phyloP scores from a whole-genome alignment of 371 early-diverging fungal genomes.

The Rhizopus sp. region DNA sequence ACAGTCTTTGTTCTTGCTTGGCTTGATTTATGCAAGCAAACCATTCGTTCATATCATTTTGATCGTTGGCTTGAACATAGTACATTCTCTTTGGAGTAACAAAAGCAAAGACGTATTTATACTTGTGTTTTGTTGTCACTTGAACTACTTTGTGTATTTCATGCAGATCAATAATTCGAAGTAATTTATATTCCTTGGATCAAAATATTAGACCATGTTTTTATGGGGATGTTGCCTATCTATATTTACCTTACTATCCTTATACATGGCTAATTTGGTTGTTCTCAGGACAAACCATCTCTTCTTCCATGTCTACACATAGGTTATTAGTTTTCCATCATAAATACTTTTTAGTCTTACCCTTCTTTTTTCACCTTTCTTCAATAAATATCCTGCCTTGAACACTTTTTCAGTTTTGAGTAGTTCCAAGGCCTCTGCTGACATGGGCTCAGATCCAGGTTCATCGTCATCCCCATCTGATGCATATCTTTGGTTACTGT shows the following conservation, averaged over 20 bases:
- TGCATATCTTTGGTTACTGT: constrained; percentile 21
- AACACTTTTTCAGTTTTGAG: constrained; percentile 68
- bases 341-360: constrained; percentile 30
- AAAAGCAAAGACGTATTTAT: constrained; percentile 73
- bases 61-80: constrained; percentile 72
- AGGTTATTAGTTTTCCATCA: neutral
- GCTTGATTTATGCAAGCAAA: constrained; percentile 57
- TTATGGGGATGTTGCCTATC: neutral
- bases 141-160: constrained; percentile 78
- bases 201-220: neutral
- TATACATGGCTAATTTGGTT: constrained; percentile 80
- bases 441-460: constrained; percentile 41
- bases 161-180: constrained; percentile 72
- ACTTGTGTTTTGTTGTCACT: constrained; percentile 67
- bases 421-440: constrained; percentile 53
- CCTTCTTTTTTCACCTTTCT: constrained; percentile 80
- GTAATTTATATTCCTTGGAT: constrained; percentile 74
- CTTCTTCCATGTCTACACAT: constrained; percentile 80
- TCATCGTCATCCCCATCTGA: constrained; percentile 62
- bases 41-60: constrained; percentile 74
- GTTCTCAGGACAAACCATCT: constrained; percentile 86
- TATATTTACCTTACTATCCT: constrained; percentile 72
- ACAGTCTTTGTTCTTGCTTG: constrained; percentile 43
- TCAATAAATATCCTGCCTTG: constrained; percentile 69
- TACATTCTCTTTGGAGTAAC: constrained; percentile 76